Percentiles rank a stretch among this genome's conserved stretches.
Evolutionary conservation across 2,329 filamentous ascomycete genomes (phyloP).

Genomic region (Fusarium bulbicola): DNA sequence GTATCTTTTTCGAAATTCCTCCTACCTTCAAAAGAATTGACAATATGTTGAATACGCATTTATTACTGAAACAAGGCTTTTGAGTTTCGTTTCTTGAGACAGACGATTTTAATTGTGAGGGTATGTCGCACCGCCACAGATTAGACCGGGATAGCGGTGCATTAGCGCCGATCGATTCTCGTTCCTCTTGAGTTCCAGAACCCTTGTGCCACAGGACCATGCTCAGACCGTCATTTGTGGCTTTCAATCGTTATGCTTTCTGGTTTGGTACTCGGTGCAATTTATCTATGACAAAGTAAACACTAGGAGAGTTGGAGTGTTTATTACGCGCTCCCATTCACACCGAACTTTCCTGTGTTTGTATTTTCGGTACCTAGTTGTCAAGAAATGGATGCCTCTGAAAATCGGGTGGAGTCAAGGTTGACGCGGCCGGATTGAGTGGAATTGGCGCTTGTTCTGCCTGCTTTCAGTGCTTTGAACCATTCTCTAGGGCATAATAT

Average conservation of each 20-base stretch:
- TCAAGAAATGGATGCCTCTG: neutral
- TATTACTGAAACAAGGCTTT: neutral
- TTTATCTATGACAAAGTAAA: neutral
- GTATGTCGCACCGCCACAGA: slow-evolving; percentile 49
- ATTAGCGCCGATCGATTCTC: slow-evolving; percentile 49
- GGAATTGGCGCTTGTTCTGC: neutral
- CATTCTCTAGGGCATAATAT: neutral
- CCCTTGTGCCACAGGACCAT: slow-evolving; percentile 11
- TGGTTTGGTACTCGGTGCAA: neutral
- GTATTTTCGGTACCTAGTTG: neutral
- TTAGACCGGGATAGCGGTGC: slow-evolving; percentile 39
- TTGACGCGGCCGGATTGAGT: neutral
- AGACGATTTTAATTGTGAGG: slow-evolving; percentile 11
- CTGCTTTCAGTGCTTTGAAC: neutral
- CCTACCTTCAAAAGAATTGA: neutral
- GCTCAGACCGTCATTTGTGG: slow-evolving; percentile 1
- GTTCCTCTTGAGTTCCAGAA: slow-evolving; percentile 41
- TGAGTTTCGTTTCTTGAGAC: neutral
- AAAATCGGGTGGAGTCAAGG: neutral
- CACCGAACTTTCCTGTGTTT: neutral
- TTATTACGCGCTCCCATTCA: neutral
- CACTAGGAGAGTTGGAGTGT: neutral
- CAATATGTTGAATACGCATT: neutral
- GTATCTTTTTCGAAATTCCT: neutral
- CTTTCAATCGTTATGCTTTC: neutral